Base-by-base conservation (phyloP, 495 filamentous ascomycete species). In the Pseudoneurospora amorphoporcata region DNA sequence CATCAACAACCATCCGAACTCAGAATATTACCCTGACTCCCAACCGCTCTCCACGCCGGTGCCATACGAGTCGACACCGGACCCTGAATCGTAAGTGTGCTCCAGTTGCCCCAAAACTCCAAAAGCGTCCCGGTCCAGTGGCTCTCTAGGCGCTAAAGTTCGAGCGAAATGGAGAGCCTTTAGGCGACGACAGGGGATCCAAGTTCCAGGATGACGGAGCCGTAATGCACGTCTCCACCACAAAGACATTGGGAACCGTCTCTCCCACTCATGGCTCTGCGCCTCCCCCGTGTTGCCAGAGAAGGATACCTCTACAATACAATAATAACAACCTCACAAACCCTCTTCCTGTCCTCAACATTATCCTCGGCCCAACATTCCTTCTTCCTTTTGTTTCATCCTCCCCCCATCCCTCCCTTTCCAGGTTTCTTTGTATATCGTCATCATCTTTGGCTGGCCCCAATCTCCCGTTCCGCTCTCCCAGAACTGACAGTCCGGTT, bases 61-160 rank as follows among this genome's bases (percentile, higher is more conserved):
- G 35, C 29, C 42, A 68, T 68, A 68, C 70, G 70, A 71, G 32
- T 35, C 19, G 70, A 45, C 32, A 78, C 71, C 75, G 23, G 77
- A 77, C 29, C 75, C 76, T 41, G 72, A 75, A 61, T 73, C 69
- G 75, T 76, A 69, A 76, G 74, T 75, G 23, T 38, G 29, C 71
- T 40, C 14, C 45, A 19, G 19, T 70, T 58, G 29, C 35, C 35
- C 35, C 41, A 16, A 42, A 10, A 16, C 41, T 17, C 16, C 8
- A 47, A 35, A 43, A 17, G 53, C 29, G 29, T 65, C 53, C 29
- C 53, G 17, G 53, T 65, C 29, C 29, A 65, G 53, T 37, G 53
- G 53, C 53, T 65, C 53, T 61, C 14, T 58, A 35, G 53, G 53
- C 29, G 53, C 68, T 39, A 38, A 7, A 38, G n/a, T 45, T 8